Base-by-base conservation (phyloP, 1,284 basidiomycete species). In the Cryptococcus wingfieldii region DNA sequence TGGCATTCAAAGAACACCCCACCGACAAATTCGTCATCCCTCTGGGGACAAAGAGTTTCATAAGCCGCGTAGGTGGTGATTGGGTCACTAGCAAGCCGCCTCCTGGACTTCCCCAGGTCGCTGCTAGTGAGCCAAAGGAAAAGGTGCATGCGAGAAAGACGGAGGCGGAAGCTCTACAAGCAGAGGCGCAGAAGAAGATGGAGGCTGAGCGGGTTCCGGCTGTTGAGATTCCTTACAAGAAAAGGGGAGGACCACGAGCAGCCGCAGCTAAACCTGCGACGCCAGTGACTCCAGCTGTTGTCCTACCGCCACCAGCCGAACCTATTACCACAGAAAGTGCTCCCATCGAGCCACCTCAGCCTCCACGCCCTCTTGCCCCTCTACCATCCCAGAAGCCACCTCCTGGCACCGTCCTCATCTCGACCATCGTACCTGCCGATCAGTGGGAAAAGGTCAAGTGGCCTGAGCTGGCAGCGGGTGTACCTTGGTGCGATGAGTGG, bases 21-120 rank as follows among this genome's bases (percentile, higher is more conserved):
- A 73, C 71, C 1, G 73, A 75, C 47, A 75, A 75, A 48, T 74
- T 64, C 49, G 50, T 74, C 2, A 54, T 75, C 2, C 73, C 73
- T 0, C 55, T 75, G 1, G 73, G 73, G 1, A 39, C 56, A 3
- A 47, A 63, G 38, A 70, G 70, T 10, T 73, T 63, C 46, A 55
- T 75, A 39, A 72, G 71, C 0, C 60, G 73, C 6, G 58, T 72
- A 1, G 73, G 71, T 1, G 72, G 70, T 0, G 69, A 74, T 45
- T 62, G 60, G 23, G 72, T 71, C 1, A 69, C 68, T 0, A 46
- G 53, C 27, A 38, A 49, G 31, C 34, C 27, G 18, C 31, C 47
- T 16, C 27, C 12, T 37, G 28, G 13, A 14, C 16, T 37, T 38
- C 10, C 38, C 16, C 27, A 9, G 23, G 37, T 12, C 16, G 38